Conservation (phyloP, 2,329 filamentous ascomycete genomes). For the Lasiodiplodia sp. region DNA sequence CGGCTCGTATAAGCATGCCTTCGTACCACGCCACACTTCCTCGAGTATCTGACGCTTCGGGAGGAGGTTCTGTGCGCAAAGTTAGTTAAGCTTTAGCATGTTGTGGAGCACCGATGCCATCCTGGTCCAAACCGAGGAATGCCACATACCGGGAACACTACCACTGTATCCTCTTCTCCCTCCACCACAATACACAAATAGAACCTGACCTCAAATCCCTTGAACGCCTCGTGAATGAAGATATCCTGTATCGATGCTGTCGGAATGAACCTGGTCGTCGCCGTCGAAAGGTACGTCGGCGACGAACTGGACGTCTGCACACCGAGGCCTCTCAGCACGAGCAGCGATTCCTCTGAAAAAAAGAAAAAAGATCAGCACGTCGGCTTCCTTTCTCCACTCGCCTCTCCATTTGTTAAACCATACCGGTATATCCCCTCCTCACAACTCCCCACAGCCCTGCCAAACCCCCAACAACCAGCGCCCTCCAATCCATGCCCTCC, state of each 20-base stretch:
- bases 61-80: constrained; percentile 63
- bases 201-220: constrained; percentile 87
- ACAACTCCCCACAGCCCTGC: constrained; percentile 54
- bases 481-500: constrained; percentile 49
- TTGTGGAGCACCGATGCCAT: too few relatives aligned
- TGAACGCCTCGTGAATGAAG: constrained; percentile 93
- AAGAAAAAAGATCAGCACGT: constrained; percentile 34
- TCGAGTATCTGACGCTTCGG: constrained; percentile 79
- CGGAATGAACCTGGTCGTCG: constrained; percentile 80
- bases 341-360: constrained; percentile 76
- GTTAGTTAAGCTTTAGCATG: constrained; percentile 8
- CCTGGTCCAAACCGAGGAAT: neutral
- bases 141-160: constrained; percentile 81
- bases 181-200: constrained; percentile 91
- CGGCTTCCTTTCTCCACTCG: constrained; percentile 45
- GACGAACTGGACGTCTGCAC: constrained; percentile 84
- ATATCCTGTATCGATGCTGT: constrained; percentile 92
- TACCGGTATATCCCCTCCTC: constrained; percentile 60
- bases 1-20: constrained; percentile 79
- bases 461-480: constrained; percentile 48
- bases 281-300: constrained; percentile 68
- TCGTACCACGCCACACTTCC: constrained; percentile 86
- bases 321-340: constrained; percentile 87
- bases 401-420: constrained; percentile 25
- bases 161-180: constrained; percentile 84